Conservation (phyloP, 306 rosid species). For the Mucuna pruriens region DNA sequence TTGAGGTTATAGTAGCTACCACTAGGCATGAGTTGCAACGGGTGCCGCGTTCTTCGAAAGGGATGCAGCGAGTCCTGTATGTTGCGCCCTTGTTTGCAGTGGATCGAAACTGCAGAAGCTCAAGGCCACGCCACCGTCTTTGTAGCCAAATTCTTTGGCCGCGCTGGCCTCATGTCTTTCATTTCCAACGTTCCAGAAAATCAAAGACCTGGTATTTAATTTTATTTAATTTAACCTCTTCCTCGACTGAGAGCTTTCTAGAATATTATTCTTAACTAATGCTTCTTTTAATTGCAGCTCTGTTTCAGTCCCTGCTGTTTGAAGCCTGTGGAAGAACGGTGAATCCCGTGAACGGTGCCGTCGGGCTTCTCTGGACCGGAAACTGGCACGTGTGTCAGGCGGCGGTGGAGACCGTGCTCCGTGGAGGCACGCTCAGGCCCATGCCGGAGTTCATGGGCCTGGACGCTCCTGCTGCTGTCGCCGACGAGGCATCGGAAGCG, state of each 20-base stretch:
- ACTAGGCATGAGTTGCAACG: conserved; percentile 92
- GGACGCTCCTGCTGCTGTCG: conserved; percentile 36
- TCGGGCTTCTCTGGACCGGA: conserved; percentile 89
- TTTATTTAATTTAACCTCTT: not conserved
- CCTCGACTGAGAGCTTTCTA: not conserved
- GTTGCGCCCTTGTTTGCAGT: conserved; percentile 85
- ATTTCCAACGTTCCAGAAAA: conserved; percentile 87
- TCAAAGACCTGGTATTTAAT: conserved; percentile 72
- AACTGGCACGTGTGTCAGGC: conserved; percentile 93
- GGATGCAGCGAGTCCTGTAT: conserved; percentile 95
- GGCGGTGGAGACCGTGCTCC: conserved; percentile 85
- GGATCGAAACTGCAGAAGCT: conserved; percentile 85
- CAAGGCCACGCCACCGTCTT: conserved; percentile 98
- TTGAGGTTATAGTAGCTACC: not conserved
- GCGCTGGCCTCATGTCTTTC: conserved; percentile 97
- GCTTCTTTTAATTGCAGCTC: conserved; percentile 52
- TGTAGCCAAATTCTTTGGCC: conserved; percentile 98
- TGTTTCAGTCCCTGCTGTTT: conserved; percentile 83
- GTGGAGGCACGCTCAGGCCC: conserved; percentile 70
- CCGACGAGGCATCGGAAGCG: conserved; percentile 67
- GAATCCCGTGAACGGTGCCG: conserved; percentile 89
- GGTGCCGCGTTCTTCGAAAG: conserved; percentile 95
- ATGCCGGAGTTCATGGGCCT: conserved; percentile 56
- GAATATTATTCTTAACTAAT: not conserved
- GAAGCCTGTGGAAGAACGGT: conserved; percentile 93